Conservation (phyloP, 2,329 filamentous ascomycete genomes). For the Tolypocladium guangdongense region DNA sequence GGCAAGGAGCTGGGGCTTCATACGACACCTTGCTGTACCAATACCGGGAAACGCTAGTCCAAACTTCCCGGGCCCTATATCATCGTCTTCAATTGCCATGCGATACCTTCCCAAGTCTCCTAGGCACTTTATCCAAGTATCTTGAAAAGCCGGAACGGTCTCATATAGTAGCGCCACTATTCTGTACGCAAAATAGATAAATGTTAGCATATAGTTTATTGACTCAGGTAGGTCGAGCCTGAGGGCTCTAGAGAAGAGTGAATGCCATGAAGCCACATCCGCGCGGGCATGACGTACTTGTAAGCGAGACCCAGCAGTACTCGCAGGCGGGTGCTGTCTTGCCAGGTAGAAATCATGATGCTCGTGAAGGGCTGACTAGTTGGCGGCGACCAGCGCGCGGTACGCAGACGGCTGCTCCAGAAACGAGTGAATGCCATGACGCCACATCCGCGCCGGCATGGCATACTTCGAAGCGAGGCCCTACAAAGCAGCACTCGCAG, state of each 20-base stretch:
- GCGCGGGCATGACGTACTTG: conserved; percentile 82
- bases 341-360: conserved; percentile 82
- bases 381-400: too few relatives aligned
- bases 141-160: conserved; percentile 69
- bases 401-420: too few relatives aligned
- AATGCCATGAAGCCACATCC: conserved; percentile 78
- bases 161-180: conserved; percentile 85
- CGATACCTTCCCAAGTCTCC: conserved; percentile 74
- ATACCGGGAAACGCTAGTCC: conserved; percentile 66
- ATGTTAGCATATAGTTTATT: conserved; percentile 80
- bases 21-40: conserved; percentile 84
- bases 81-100: conserved; percentile 85
- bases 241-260: conserved; percentile 73
- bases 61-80: conserved; percentile 66
- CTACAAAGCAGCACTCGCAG: conserved; percentile 55
- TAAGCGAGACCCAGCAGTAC: conserved; percentile 52
- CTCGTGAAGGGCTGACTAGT: conserved; percentile 20
- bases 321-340: conserved; percentile 73
- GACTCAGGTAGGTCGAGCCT: conserved; percentile 64
- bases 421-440: conserved; percentile 50
- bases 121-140: conserved; percentile 89
- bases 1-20: conserved; percentile 60
- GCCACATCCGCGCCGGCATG: conserved; percentile 92
- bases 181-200: conserved; percentile 79
- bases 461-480: conserved; percentile 68